Conservation (phyloP, 345 rosid genomes). For the Gossypium sturtianum region DNA sequence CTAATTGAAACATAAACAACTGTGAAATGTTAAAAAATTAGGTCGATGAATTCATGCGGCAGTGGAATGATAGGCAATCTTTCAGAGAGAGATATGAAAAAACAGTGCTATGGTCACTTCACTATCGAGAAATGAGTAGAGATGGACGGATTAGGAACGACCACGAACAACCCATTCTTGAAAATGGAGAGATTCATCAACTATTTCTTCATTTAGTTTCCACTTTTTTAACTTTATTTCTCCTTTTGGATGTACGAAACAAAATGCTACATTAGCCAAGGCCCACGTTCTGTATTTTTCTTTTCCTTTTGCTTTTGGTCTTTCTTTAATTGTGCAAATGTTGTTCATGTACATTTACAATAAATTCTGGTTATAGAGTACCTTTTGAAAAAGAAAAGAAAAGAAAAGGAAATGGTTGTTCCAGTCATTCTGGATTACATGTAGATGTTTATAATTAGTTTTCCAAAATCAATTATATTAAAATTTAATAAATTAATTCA, state of each 20-base stretch:
- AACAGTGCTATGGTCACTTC: slow-evolving; percentile 52
- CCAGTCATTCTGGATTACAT: too few species aligned
- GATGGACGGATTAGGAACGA: slow-evolving; percentile 62
- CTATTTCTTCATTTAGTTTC: not conserved
- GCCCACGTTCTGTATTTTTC: not conserved
- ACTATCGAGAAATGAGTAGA: slow-evolving; percentile 44
- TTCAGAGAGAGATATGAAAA: slow-evolving; percentile 71
- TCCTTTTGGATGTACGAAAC: not conserved
- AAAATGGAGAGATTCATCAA: not conserved
- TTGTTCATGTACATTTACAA: not conserved
- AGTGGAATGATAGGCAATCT: slow-evolving; percentile 54
- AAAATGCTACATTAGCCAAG: not conserved
- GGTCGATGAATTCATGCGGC: slow-evolving; percentile 73
- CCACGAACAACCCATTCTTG: not conserved
- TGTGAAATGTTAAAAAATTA: slow-evolving; percentile 8
- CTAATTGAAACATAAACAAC: not conserved
- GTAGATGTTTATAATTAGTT: too few species aligned
- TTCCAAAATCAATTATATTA: too few species aligned
- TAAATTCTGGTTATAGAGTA: too few species aligned
- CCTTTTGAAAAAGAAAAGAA: too few species aligned
- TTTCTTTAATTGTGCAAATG: not conserved
- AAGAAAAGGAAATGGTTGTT: too few species aligned
- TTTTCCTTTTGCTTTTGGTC: not conserved
- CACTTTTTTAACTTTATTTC: not conserved
- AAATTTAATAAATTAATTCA: too few species aligned